A percentile compares a stretch with the other conserved stretches of the same genome.
phyloP scores from a whole-genome alignment of 176 grass and related monocot genomes.

The Carex myosuroides region DNA sequence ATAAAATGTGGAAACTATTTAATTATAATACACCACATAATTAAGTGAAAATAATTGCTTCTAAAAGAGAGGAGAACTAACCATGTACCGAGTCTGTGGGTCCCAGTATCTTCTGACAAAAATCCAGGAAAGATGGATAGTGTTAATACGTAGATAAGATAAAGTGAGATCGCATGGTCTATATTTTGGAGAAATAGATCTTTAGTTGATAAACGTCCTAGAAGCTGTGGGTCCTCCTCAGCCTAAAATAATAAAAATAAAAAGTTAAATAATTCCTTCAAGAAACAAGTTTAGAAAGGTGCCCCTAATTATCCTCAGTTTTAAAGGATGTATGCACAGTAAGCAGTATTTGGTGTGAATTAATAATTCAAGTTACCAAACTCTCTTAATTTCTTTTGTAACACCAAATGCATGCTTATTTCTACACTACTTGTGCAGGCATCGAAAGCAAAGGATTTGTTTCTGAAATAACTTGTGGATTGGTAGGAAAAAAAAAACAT shows the following conservation, averaged over 20 bases:
- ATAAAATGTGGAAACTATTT: background rate
- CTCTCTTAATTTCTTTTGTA: background rate
- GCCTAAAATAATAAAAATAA: slow-evolving; percentile 24
- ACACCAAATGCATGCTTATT: background rate
- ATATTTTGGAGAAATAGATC: slow-evolving; percentile 45
- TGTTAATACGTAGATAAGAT: slow-evolving; percentile 51
- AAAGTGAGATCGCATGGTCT: slow-evolving; percentile 47
- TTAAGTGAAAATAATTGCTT: background rate
- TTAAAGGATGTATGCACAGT: background rate
- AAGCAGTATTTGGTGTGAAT: background rate
- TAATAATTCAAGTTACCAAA: background rate
- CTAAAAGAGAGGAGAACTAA: slow-evolving; percentile 13
- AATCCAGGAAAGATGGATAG: slow-evolving; percentile 77
- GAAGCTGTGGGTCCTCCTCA: slow-evolving; percentile 29
- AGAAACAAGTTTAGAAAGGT: background rate
- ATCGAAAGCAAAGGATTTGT: background rate
- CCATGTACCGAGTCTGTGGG: slow-evolving; percentile 63
- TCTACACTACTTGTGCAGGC: background rate
- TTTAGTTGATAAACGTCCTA: slow-evolving; percentile 41
- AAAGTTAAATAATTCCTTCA: background rate
- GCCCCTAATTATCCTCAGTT: background rate
- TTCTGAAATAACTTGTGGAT: background rate
- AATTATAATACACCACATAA: background rate
- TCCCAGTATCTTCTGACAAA: slow-evolving; percentile 66
- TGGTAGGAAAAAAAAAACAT: background rate